Evolutionary conservation across 2,329 filamentous ascomycete genomes (phyloP).

Genomic region (Botrytis fragariae): DNA sequence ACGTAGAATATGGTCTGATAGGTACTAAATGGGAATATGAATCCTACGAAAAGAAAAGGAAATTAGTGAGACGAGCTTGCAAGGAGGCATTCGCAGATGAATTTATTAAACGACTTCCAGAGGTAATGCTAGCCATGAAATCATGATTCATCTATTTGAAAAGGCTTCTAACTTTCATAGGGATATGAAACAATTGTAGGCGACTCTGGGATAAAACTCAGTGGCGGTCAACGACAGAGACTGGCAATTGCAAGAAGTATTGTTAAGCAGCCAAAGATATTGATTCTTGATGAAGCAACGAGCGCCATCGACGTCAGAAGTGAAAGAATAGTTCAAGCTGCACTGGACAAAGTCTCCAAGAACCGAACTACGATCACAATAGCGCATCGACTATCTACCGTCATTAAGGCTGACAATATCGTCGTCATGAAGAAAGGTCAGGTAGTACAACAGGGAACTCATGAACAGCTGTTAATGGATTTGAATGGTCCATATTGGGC

Average conservation of each 20-base stretch:
- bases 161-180: not conserved
- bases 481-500: conserved; percentile 63
- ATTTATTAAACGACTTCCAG: conserved; percentile 52
- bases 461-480: conserved; percentile 60
- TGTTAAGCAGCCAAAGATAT: conserved; percentile 54
- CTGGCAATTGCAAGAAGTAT: conserved; percentile 62
- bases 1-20: conserved; percentile 29
- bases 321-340: conserved; percentile 84
- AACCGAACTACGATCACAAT: conserved; percentile 92
- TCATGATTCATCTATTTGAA: not conserved
- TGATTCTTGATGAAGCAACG: conserved; percentile 62
- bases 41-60: conserved; percentile 22
- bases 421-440: conserved; percentile 72
- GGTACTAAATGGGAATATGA: conserved; percentile 27
- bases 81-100: conserved; percentile 55
- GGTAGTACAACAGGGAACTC: conserved; percentile 73
- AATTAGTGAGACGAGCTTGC: conserved; percentile 45
- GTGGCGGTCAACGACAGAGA: conserved; percentile 77
- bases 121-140: conserved; percentile 34
- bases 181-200: conserved; percentile 73
- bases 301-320: conserved; percentile 76
- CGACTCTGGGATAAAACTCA: conserved; percentile 71
- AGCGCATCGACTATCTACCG: conserved; percentile 83
- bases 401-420: conserved; percentile 87
- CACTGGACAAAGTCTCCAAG: conserved; percentile 75